Conservation (phyloP, 1,284 basidiomycete species). For the Trichosporon sp. region DNA sequence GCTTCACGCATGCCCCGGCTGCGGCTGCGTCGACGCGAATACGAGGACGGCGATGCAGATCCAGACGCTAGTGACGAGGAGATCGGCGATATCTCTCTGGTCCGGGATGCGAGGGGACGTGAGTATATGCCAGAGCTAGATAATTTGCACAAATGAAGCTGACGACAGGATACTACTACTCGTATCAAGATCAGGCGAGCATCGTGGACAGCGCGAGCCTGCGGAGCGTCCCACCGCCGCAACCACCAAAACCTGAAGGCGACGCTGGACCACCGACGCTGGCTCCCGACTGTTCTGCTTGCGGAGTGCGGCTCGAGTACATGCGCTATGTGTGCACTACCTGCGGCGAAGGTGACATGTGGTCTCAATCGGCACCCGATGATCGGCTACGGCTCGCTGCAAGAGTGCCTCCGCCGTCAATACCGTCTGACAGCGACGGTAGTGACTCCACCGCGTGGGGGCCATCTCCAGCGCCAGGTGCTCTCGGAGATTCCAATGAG, state of each 20-base stretch:
- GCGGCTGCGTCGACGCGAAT: constrained; percentile 15
- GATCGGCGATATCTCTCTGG: constrained; percentile 38
- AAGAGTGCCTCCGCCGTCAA: constrained; percentile 8
- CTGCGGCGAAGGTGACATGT: constrained; percentile 62
- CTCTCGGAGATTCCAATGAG: neutral
- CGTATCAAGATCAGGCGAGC: constrained; percentile 40
- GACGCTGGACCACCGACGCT: constrained; percentile 54
- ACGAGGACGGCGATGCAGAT: constrained; percentile 37
- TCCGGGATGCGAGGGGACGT: constrained; percentile 45
- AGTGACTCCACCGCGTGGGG: constrained; percentile 14
- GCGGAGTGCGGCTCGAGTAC: constrained; percentile 63
- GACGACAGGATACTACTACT: constrained; percentile 44
- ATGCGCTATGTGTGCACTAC: constrained; percentile 80
- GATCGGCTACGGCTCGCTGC: constrained; percentile 14
- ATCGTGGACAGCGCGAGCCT: constrained; percentile 13
- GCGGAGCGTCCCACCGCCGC: neutral
- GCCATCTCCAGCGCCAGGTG: neutral
- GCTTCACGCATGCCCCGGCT: constrained; percentile 22
- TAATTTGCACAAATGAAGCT: neutral
- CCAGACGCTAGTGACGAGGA: constrained; percentile 39
- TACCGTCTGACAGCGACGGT: neutral
- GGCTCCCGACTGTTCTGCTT: constrained; percentile 73
- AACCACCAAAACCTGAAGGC: neutral
- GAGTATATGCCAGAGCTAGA: constrained; percentile 13
- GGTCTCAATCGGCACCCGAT: constrained; percentile 32